A percentile compares a stretch with the other conserved stretches of the same genome.
These are phyloP conservation scores for Capsella bursapastoris DNA, from an alignment of 345 rosid genomes.

Conservation along the genomic window DNA sequence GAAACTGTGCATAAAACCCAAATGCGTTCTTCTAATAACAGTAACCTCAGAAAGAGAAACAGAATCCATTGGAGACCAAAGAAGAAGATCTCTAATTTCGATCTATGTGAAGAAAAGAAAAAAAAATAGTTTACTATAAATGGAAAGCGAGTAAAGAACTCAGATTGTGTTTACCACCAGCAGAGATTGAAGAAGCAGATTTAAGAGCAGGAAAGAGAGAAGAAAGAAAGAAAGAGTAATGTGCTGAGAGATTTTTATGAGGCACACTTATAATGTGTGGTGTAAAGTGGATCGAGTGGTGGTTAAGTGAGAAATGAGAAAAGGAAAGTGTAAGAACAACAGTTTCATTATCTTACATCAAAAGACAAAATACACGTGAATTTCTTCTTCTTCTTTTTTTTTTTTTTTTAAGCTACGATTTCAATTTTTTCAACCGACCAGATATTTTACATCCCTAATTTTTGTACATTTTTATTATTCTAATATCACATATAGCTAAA, in stretches of 20 bases:
- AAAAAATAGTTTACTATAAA: background rate
- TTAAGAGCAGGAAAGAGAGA: constrained; percentile 8
- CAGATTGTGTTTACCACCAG: background rate
- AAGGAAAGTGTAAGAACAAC: constrained; percentile 20
- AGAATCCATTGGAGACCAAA: constrained; percentile 52
- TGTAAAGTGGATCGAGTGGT: constrained; percentile 33
- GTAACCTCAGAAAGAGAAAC: constrained; percentile 47
- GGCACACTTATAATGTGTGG: constrained; percentile 43
- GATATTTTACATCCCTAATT: background rate
- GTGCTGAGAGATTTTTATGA: constrained; percentile 19
- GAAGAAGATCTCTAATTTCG: background rate
- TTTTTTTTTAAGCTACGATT: background rate
- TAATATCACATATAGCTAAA: background rate
- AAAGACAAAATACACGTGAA: constrained; percentile 43
- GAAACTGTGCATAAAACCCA: constrained; percentile 43
- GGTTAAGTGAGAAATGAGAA: constrained; percentile 43
- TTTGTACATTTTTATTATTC: background rate
- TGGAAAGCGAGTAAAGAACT: background rate
- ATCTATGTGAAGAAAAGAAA: background rate
- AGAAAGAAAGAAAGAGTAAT: constrained; percentile 26
- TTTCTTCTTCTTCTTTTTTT: background rate
- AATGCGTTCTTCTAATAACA: constrained; percentile 38
- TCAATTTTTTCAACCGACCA: constrained; percentile 37
- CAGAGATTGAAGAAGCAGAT: background rate
- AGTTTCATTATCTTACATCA: constrained; percentile 26